Base-by-base conservation (phyloP, 768 basidiomycete genomes). In the Tylopilus plumbeoviolaceoides region DNA sequence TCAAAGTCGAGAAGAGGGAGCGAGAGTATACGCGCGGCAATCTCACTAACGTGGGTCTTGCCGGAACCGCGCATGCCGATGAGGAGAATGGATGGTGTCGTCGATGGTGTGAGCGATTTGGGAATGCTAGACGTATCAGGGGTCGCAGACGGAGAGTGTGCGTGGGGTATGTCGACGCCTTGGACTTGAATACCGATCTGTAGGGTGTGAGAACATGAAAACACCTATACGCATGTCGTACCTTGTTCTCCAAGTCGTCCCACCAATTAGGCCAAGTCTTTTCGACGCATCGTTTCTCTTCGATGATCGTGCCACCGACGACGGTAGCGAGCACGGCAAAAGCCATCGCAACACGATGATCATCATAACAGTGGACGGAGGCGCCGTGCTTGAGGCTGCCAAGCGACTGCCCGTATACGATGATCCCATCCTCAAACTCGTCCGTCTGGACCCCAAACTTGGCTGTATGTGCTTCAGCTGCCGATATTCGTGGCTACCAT, bases 251-350 rank as follows among this genome's bases (percentile, higher is more conserved):
- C 23, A 99, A 77, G 70, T 98, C 97, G 65, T 98, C 97, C 95
- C 95, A 98, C 92, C 95, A 99, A 67, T 94, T 95, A 0, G 97
- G 97, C 23, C 95, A 99, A 0, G 95, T 99, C 80, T 99, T 99
- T 72, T 95, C 95, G 30, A 99, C 97, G 64, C 97, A 98, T 49
- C 95, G 78, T 72, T 95, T 95, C 74, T 98, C 95, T 64, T 98
- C 94, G 27, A 98, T 77, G 58, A 91, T 73, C 3, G 90, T 89
- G n/a, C 79, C 82, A 33, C 77, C 71, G 39, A 92, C 72, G 4
- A 91, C 79, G 4, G 86, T 78, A 18, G 85, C 84, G 39, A 98
- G 75, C 30, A 98, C 93, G 56, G 89, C 85, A 75, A 98, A 98
- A 0, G 95, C 92, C 97, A 99, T 98, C 9, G 94, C 95, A 8